Evolutionary conservation across 108 stramenopile species (phyloP).

Genomic region (Mediolabrus comicus): DNA sequence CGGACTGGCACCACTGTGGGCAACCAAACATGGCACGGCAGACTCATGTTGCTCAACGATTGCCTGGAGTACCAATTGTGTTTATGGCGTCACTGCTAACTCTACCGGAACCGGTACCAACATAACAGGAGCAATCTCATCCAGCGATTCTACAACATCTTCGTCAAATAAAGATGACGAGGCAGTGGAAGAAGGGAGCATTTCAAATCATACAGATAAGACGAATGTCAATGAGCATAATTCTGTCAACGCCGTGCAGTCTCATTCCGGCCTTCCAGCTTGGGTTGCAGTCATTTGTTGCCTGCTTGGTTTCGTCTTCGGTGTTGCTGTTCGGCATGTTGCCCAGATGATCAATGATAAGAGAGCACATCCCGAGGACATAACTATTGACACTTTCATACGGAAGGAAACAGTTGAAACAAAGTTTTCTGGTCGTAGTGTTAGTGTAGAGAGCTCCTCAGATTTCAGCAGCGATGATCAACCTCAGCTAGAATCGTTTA

Average conservation of each 20-base stretch:
- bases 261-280: background rate
- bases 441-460: no score
- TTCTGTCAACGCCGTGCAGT: background rate
- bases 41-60: constrained; percentile 5
- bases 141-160: no score
- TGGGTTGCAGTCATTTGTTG: background rate
- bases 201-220: no score
- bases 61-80: background rate
- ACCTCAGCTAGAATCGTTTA: no score
- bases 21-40: background rate
- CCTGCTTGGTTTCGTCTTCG: background rate
- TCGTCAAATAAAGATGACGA: no score
- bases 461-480: no score
- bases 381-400: no score
- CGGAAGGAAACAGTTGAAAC: no score
- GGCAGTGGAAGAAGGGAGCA: no score
- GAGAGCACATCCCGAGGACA: no score
- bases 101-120: background rate
- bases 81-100: background rate
- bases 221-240: background rate
- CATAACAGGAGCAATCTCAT: background rate
- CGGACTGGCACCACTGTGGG: constrained; percentile 3
- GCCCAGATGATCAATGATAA: no score
- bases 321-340: background rate
- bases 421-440: no score